Percentiles rank a stretch among this genome's conserved stretches.
phyloP scores from a whole-genome alignment of 2,329 filamentous ascomycete species.

The Trichoderma lentiforme region DNA sequence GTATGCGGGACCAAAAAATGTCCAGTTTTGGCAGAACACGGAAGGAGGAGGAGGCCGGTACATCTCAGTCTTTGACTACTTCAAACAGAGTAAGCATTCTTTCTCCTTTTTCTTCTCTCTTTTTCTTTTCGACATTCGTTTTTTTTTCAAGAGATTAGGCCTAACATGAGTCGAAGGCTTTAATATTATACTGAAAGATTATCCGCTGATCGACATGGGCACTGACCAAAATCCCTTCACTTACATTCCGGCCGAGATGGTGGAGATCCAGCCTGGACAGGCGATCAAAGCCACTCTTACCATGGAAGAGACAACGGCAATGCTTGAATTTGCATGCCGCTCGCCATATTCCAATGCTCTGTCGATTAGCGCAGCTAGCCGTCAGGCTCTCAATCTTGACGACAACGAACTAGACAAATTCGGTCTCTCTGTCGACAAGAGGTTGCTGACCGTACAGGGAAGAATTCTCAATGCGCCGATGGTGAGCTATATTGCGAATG shows the following conservation, averaged over 20 bases:
- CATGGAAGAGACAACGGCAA: constrained; percentile 58
- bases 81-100: constrained; percentile 38
- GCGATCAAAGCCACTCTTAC: constrained; percentile 57
- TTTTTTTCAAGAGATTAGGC: neutral
- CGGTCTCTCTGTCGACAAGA: constrained; percentile 57
- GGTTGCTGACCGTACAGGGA: constrained; percentile 68
- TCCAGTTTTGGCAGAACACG: constrained; percentile 30
- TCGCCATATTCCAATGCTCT: constrained; percentile 62
- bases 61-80: constrained; percentile 44
- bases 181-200: constrained; percentile 31
- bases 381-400: constrained; percentile 56
- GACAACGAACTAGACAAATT: constrained; percentile 51
- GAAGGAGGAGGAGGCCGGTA: constrained; percentile 28
- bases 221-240: constrained; percentile 49
- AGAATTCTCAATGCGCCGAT: constrained; percentile 62
- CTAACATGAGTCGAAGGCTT: constrained; percentile 33
- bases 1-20: constrained; percentile 33
- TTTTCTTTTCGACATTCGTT: neutral
- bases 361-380: constrained; percentile 59
- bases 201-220: constrained; percentile 67
- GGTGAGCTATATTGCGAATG: constrained; percentile 53
- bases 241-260: constrained; percentile 66
- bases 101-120: neutral
- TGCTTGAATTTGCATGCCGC: constrained; percentile 72
- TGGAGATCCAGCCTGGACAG: constrained; percentile 63